A percentile compares a stretch with the other conserved stretches of the same genome.
Conservation (phyloP, 208 protist genomes). For the Sergeia podlipaevii region DNA sequence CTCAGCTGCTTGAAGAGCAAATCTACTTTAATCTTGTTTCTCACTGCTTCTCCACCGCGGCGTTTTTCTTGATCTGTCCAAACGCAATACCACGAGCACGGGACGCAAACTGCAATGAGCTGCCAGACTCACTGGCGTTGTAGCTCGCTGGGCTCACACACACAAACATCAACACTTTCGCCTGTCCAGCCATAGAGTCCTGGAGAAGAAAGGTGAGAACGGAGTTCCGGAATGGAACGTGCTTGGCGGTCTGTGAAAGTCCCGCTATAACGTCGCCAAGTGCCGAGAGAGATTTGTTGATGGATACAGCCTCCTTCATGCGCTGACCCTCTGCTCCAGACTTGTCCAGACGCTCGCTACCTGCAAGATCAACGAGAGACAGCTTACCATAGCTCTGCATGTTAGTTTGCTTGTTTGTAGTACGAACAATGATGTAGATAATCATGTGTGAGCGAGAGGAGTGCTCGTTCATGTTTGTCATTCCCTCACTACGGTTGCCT, state of each 20-base stretch:
- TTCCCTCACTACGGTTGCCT: slow-evolving; percentile 72
- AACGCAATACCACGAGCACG: slow-evolving; percentile 86
- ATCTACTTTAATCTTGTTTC: neutral
- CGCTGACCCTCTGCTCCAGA: slow-evolving; percentile 80
- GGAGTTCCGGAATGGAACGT: slow-evolving; percentile 92
- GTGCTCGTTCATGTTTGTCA: slow-evolving; percentile 93
- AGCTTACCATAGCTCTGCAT: slow-evolving; percentile 92
- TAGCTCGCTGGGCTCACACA: slow-evolving; percentile 93
- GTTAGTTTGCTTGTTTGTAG: slow-evolving; percentile 85
- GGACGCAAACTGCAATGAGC: slow-evolving; percentile 88
- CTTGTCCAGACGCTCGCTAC: slow-evolving; percentile 90
- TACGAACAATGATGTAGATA: slow-evolving; percentile 86
- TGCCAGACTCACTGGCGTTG: slow-evolving; percentile 87
- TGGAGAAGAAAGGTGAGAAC: slow-evolving; percentile 89
- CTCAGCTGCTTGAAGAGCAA: neutral
- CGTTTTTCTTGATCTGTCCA: slow-evolving; percentile 90
- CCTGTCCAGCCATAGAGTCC: slow-evolving; percentile 92
- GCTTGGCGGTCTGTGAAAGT: slow-evolving; percentile 75
- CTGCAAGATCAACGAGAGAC: slow-evolving; percentile 92
- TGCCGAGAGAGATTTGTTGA: slow-evolving; percentile 90
- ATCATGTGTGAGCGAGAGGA: slow-evolving; percentile 94
- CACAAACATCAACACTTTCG: slow-evolving; percentile 95
- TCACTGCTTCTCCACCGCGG: slow-evolving; percentile 31
- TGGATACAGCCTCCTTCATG: slow-evolving; percentile 89
- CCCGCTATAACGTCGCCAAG: slow-evolving; percentile 91